These are phyloP conservation scores for Penicillium sp. DNA, from an alignment of 2,329 filamentous ascomycete genomes.

Conservation along the genomic window DNA sequence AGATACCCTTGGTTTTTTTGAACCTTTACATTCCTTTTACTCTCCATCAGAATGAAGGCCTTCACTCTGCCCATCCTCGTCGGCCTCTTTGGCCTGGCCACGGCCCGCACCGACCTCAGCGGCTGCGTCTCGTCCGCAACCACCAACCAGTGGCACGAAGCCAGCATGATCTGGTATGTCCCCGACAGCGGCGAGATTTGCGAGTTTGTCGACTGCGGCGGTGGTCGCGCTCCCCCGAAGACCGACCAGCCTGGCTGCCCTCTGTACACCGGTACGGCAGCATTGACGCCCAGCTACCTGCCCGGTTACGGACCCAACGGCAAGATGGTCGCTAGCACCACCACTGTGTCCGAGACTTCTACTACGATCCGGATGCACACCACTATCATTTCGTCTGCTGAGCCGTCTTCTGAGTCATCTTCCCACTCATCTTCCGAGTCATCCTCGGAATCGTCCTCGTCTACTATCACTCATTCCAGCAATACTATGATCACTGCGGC, in stretches of 20 bases:
- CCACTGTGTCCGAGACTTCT: slow-evolving; percentile 9
- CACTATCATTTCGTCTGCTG: not conserved
- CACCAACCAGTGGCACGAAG: slow-evolving; percentile 24
- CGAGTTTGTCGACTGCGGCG: slow-evolving; percentile 61
- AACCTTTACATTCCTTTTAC: slow-evolving; percentile 5
- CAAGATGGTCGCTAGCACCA: slow-evolving; percentile 16
- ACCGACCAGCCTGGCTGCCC: slow-evolving; percentile 59
- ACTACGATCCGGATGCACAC: slow-evolving; percentile 1
- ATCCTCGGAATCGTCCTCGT: not conserved
- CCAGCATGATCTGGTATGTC: slow-evolving; percentile 51
- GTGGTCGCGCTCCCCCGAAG: slow-evolving; percentile 61
- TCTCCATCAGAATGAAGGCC: slow-evolving; percentile 19
- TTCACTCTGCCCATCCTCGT: slow-evolving; percentile 18
- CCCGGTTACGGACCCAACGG: slow-evolving; percentile 22
- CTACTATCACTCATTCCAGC: not conserved
- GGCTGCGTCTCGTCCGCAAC: slow-evolving; percentile 27
- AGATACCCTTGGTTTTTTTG: slow-evolving; percentile 1
- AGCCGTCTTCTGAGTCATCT: not conserved
- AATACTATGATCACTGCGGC: slow-evolving; percentile 10
- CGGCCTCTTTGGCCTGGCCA: slow-evolving; percentile 12
- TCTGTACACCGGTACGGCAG: slow-evolving; percentile 23
- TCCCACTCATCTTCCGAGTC: not conserved
- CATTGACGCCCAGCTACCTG: slow-evolving; percentile 22
- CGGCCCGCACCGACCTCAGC: slow-evolving; percentile 23
- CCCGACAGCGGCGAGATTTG: slow-evolving; percentile 63